These are phyloP conservation scores for Candolleomyces eurysporus DNA, from an alignment of 768 basidiomycete genomes.

Conservation along the genomic window DNA sequence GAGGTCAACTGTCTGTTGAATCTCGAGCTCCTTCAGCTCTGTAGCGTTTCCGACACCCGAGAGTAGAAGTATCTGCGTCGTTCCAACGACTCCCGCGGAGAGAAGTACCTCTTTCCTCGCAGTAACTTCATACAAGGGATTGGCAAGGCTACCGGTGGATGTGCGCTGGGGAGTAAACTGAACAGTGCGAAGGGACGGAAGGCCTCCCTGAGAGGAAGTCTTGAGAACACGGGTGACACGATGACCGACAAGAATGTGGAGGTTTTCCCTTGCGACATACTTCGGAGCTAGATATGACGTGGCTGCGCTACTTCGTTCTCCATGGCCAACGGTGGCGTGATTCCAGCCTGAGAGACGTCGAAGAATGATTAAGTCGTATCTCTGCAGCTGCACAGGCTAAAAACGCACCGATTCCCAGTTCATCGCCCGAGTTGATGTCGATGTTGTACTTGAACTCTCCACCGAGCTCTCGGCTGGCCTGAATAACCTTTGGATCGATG, in stretches of 20 bases:
- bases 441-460: constrained; percentile 26
- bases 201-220: constrained; percentile 18
- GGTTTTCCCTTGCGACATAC: constrained; percentile 23
- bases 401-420: constrained; percentile 19
- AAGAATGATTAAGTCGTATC: constrained; percentile 14
- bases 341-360: not conserved
- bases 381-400: not conserved
- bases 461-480: constrained; percentile 21
- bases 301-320: constrained; percentile 22
- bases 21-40: constrained; percentile 12
- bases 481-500: constrained; percentile 21
- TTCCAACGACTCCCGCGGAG: constrained; percentile 19
- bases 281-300: constrained; percentile 28
- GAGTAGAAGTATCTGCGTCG: constrained; percentile 19
- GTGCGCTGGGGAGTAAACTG: not conserved
- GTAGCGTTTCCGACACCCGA: constrained; percentile 20
- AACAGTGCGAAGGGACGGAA: not conserved
- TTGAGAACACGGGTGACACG: constrained; percentile 20
- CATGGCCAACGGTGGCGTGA: not conserved
- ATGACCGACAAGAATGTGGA: constrained; percentile 26
- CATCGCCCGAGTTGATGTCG: constrained; percentile 27
- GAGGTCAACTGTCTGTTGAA: constrained; percentile 14
- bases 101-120: constrained; percentile 52
- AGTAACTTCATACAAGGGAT: constrained; percentile 16
- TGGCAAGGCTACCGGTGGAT: not conserved